phyloP scores from a whole-genome alignment of 1,284 basidiomycete species.

The Ustilago crameri region DNA sequence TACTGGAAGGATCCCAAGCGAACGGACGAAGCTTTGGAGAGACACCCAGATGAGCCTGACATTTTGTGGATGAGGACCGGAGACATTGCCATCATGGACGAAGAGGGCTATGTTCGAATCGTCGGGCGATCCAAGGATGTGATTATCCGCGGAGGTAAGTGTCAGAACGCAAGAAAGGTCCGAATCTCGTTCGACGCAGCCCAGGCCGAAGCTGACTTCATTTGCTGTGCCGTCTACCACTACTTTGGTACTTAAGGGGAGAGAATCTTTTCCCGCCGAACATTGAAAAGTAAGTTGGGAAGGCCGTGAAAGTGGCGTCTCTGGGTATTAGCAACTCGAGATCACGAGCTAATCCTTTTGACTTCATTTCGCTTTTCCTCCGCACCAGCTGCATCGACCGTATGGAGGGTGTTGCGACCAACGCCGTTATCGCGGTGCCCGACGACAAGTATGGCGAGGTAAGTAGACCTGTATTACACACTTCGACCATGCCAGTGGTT shows the following conservation, averaged over 20 bases:
- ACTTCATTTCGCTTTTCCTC: constrained; percentile 13
- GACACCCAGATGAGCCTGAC: constrained; percentile 69
- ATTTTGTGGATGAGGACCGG: constrained; percentile 86
- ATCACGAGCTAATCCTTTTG: constrained; percentile 17
- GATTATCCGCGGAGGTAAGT: constrained; percentile 86
- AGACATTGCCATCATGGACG: constrained; percentile 83
- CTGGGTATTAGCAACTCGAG: neutral
- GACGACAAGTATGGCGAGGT: constrained; percentile 70
- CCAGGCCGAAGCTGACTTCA: neutral
- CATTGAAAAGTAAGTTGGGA: constrained; percentile 76
- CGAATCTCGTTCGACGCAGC: constrained; percentile 69
- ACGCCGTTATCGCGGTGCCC: constrained; percentile 79
- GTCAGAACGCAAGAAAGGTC: no score
- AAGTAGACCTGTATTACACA: constrained; percentile 9
- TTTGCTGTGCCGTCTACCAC: neutral
- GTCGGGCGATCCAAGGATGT: constrained; percentile 80
- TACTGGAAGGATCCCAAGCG: constrained; percentile 82
- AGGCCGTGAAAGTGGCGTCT: no score
- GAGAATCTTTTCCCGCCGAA: constrained; percentile 79
- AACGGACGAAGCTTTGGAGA: constrained; percentile 75
- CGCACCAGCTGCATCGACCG: constrained; percentile 72
- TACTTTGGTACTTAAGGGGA: constrained; percentile 1
- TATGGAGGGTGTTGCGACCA: constrained; percentile 77
- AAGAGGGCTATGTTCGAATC: constrained; percentile 80
- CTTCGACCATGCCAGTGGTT: no score